A percentile compares a stretch with the other conserved stretches of the same genome.
These are phyloP conservation scores for Scytalidium lignicola DNA, from an alignment of 2,329 filamentous ascomycete species.

Conservation along the genomic window DNA sequence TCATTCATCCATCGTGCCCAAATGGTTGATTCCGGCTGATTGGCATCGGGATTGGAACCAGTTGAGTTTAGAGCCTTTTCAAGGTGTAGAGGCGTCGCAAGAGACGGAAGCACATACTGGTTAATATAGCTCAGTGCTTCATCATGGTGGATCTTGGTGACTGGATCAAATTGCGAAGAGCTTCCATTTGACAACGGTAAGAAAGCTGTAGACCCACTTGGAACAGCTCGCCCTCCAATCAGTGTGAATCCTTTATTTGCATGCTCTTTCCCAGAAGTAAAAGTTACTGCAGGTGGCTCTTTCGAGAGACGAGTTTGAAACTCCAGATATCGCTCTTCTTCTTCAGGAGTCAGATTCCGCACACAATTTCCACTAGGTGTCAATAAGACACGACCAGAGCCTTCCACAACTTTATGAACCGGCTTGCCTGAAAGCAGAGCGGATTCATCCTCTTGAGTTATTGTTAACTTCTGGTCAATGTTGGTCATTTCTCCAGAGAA, in stretches of 20 bases:
- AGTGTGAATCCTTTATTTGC: slow-evolving; percentile 54
- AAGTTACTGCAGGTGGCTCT: slow-evolving; percentile 49
- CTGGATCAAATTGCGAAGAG: slow-evolving; percentile 45
- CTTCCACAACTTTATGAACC: slow-evolving; percentile 59
- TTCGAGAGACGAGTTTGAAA: slow-evolving; percentile 57
- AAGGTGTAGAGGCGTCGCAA: slow-evolving; percentile 28
- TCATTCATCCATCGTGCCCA: slow-evolving; percentile 25
- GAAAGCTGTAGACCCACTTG: slow-evolving; percentile 57
- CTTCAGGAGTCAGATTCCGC: slow-evolving; percentile 62
- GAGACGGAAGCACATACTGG: slow-evolving; percentile 56
- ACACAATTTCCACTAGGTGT: slow-evolving; percentile 73
- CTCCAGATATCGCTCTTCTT: slow-evolving; percentile 65
- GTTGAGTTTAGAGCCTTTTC: slow-evolving; percentile 25
- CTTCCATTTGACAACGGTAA: slow-evolving; percentile 41
- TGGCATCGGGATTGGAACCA: slow-evolving; percentile 9
- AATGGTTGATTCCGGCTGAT: slow-evolving; percentile 20
- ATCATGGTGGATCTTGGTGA: slow-evolving; percentile 61
- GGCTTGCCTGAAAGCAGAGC: slow-evolving; percentile 50
- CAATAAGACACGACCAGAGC: slow-evolving; percentile 59
- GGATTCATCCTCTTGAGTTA: slow-evolving; percentile 50
- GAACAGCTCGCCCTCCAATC: slow-evolving; percentile 59
- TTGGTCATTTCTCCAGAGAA: slow-evolving; percentile 18
- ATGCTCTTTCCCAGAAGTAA: slow-evolving; percentile 51
- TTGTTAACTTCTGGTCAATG: slow-evolving; percentile 36
- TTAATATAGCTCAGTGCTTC: slow-evolving; percentile 65